phyloP scores from a whole-genome alignment of 805 yeast species.

The Helenozyma rhizophorensis region DNA sequence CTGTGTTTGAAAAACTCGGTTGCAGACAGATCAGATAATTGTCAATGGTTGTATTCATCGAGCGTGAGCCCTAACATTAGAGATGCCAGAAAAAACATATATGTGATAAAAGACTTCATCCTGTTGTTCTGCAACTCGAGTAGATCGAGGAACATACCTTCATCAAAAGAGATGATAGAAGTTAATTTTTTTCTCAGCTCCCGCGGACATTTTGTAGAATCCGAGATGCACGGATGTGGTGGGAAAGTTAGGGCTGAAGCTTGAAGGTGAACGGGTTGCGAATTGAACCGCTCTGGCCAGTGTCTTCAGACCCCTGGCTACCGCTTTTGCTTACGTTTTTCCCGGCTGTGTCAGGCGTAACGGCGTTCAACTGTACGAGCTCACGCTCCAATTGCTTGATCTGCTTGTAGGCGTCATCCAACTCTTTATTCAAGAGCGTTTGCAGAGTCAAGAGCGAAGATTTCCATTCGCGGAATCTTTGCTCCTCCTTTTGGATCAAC shows the following conservation, averaged over 20 bases:
- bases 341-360: too few species aligned
- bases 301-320: too few species aligned
- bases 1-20: too few species aligned
- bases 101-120: conserved; percentile 32
- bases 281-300: too few species aligned
- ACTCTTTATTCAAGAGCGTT: conserved; percentile 49
- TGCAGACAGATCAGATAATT: conserved; percentile 58
- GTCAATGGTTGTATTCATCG: conserved; percentile 79
- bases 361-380: conserved; percentile 11
- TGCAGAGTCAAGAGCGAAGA: conserved; percentile 51
- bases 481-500: conserved; percentile 46
- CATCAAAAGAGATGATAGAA: too few species aligned
- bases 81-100: conserved; percentile 85
- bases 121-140: conserved; percentile 8
- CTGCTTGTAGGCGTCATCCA: conserved; percentile 38
- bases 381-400: conserved; percentile 33
- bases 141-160: not conserved
- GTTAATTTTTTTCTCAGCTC: too few species aligned
- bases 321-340: too few species aligned
- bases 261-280: too few species aligned
- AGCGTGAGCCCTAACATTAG: conserved; percentile 80
- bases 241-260: too few species aligned
- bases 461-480: conserved; percentile 60
- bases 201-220: too few species aligned
- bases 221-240: too few species aligned